Evolutionary conservation across 768 basidiomycete species (phyloP), one percentile per base, ranked within the genome.

Genomic region (Leccinum aurantiacum): DNA sequence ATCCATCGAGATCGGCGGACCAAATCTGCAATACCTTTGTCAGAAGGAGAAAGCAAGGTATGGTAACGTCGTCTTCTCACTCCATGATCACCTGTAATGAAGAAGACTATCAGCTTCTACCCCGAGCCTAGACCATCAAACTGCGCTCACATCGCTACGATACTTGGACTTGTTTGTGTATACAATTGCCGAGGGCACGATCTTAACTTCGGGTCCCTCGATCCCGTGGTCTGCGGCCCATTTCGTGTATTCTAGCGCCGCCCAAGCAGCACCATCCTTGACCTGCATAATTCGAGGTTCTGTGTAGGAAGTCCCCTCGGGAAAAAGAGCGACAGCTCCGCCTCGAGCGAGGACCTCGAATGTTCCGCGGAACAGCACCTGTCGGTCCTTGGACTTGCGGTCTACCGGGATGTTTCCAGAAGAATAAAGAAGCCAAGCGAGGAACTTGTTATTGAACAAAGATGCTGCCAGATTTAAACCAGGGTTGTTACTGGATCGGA

Each of bases 371-470:
- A 97, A 95, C 17, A 98, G 79, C 19, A 84, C 82, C 68, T 90
- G 90, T 57, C 93, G 88, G 76, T 99, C 95, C 77, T 93, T 93
- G 61, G 84, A 91, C 77, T 92, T 95, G 61, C 97, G 85, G 74
- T 97, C 95, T 37, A 98, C 96, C 24, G 96, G 95, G 64, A 99
- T 95, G 74, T 97, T 97, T n/a, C 97, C 95, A 2, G 96, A 90
- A 61, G 90, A 90, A 56, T 84, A 83, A 9, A 98, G 80, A 60
- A 98, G 82, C 63, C 85, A 87, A 27, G 82, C 81, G 58, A 89
- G 77, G 10, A 85, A 73, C 3, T 92, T 92, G 71, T 97, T 89
- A 17, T 77, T 82, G 72, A 96, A 98, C 49, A 99, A 78, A 51
- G 85, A 82, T 24, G 89, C 90, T 88, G 35, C 56, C 65, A 33